A percentile compares a stretch with the other conserved stretches of the same genome.
These are phyloP conservation scores for Hemisphaericaspora lyxosophila DNA, from an alignment of 1,139 yeast species.

Conservation along the genomic window DNA sequence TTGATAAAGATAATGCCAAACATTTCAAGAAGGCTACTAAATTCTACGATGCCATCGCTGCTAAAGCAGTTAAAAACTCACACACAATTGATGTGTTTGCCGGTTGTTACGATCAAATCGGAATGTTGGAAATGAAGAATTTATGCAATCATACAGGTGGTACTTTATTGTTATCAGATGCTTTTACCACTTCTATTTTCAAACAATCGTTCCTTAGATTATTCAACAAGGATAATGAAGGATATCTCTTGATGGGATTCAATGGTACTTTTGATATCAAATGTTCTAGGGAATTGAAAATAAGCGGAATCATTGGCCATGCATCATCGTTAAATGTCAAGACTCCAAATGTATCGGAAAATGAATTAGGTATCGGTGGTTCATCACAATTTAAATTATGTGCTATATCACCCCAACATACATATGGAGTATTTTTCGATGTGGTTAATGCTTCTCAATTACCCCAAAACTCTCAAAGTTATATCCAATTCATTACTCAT, in stretches of 20 bases:
- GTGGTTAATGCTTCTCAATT: constrained; percentile 57
- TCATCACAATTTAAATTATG: constrained; percentile 86
- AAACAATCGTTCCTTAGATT: constrained; percentile 89
- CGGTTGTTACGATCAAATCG: constrained; percentile 97
- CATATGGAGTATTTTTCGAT: constrained; percentile 88
- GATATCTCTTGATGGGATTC: constrained; percentile 83
- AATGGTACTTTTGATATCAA: constrained; percentile 83
- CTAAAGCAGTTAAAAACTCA: constrained; percentile 67
- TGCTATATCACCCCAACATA: constrained; percentile 78
- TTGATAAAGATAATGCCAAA: constrained; percentile 74
- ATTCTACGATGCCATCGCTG: constrained; percentile 77
- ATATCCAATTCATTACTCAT: constrained; percentile 70
- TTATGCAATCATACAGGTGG: constrained; percentile 93
- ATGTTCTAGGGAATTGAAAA: constrained; percentile 84
- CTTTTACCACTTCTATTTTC: constrained; percentile 94
- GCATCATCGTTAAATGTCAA: constrained; percentile 72
- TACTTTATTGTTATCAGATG: constrained; percentile 84
- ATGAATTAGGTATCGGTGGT: constrained; percentile 92
- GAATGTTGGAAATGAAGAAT: constrained; percentile 94
- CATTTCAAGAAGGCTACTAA: constrained; percentile 90
- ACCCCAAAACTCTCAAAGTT: constrained; percentile 53
- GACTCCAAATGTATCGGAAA: constrained; percentile 77
- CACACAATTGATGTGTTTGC: constrained; percentile 93
- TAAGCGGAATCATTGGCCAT: constrained; percentile 92
- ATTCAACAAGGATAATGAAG: constrained; percentile 76